Conservation (phyloP, 306 rosid genomes). For the Aeschynomene evenia region DNA sequence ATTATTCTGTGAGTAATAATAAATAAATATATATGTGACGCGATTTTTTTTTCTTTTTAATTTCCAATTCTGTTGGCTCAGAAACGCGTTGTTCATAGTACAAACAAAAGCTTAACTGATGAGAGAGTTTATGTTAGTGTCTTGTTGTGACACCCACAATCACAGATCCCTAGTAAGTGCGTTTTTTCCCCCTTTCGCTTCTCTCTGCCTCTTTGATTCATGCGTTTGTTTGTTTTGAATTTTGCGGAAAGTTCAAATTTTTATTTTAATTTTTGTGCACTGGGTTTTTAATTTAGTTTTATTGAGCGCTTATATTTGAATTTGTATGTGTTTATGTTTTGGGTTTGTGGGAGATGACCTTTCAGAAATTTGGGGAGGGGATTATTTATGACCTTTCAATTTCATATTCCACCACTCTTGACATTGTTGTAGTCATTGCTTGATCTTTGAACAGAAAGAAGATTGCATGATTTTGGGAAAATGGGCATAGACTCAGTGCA, state of each 20-base stretch:
- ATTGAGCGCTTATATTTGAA: too few relatives aligned
- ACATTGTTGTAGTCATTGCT: background rate
- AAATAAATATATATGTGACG: too few relatives aligned
- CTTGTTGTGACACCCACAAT: background rate
- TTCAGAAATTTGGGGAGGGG: background rate
- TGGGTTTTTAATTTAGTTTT: background rate
- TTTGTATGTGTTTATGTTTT: too few relatives aligned
- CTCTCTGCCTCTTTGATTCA: background rate
- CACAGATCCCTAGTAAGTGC: background rate
- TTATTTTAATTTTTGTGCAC: background rate
- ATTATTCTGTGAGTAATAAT: too few relatives aligned
- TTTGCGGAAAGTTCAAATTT: background rate
- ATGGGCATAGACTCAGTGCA: constrained; percentile 56
- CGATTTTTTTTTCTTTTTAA: too few relatives aligned
- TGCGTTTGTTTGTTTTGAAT: background rate
- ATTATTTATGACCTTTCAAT: background rate
- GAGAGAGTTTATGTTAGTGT: too few relatives aligned
- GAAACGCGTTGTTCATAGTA: too few relatives aligned
- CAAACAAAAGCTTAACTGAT: too few relatives aligned
- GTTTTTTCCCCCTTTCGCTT: too few relatives aligned
- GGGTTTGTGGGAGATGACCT: constrained; percentile 16
- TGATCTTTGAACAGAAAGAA: constrained; percentile 32
- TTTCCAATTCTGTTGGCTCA: too few relatives aligned
- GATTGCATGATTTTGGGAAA: constrained; percentile 31
- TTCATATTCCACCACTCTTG: background rate